These are phyloP conservation scores for Yamadazyma atmosphaerica DNA, from an alignment of 1,139 yeast genomes.

Conservation along the genomic window DNA sequence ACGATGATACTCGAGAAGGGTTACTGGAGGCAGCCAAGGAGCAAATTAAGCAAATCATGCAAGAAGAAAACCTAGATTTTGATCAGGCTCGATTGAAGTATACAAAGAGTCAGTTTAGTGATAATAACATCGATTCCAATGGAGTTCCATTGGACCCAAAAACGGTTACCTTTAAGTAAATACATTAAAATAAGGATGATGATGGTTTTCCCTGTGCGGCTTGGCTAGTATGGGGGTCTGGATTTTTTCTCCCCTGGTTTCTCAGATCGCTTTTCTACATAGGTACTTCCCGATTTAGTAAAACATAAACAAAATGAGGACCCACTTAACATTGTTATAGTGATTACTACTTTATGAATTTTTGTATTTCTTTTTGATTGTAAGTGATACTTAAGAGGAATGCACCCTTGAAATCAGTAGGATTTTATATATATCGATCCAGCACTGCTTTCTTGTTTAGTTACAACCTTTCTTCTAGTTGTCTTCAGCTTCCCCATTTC, in stretches of 20 bases:
- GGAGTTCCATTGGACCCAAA: constrained; percentile 44
- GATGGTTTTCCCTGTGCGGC: too few relatives aligned
- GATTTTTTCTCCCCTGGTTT: constrained; percentile 1
- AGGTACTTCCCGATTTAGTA: constrained; percentile 2
- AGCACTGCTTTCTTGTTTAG: too few relatives aligned
- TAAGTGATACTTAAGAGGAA: constrained; percentile 1
- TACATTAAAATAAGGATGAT: too few relatives aligned
- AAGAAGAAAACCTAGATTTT: constrained; percentile 46
- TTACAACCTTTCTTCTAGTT: not conserved
- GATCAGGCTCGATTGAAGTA: constrained; percentile 70
- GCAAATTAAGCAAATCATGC: constrained; percentile 57
- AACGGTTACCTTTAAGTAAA: constrained; percentile 31
- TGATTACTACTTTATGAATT: not conserved
- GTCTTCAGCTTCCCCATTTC: too few relatives aligned
- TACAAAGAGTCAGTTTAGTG: constrained; percentile 44
- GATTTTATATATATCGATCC: too few relatives aligned
- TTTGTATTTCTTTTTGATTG: not conserved
- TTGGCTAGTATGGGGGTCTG: constrained; percentile 1
- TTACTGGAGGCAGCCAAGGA: constrained; percentile 55
- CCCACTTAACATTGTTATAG: not conserved
- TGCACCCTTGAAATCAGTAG: too few relatives aligned
- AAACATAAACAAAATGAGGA: constrained; percentile 3
- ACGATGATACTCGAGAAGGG: constrained; percentile 59
- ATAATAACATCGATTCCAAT: constrained; percentile 51
- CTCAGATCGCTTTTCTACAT: not conserved